Conservation (phyloP, 2,329 filamentous ascomycete genomes). For the Blumeria hordei region DNA sequence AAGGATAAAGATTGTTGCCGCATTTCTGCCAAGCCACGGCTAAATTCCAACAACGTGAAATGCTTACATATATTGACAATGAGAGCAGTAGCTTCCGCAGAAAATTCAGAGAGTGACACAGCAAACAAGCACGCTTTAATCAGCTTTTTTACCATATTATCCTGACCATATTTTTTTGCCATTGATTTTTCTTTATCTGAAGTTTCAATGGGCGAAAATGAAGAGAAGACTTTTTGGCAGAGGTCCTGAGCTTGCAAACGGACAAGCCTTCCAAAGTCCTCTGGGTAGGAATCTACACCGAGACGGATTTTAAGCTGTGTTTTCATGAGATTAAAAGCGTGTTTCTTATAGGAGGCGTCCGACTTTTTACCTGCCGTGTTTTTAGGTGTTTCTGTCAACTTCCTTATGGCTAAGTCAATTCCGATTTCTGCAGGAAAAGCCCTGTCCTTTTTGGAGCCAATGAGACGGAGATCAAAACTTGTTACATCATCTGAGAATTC, state of each 20-base stretch:
- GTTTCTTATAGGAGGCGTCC: slow-evolving; percentile 76
- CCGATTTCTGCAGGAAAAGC: slow-evolving; percentile 73
- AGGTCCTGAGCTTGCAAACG: slow-evolving; percentile 79
- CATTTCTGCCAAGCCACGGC: slow-evolving; percentile 55
- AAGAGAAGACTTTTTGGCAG: slow-evolving; percentile 41
- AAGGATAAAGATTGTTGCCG: slow-evolving; percentile 61
- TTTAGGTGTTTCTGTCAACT: slow-evolving; percentile 60
- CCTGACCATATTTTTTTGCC: slow-evolving; percentile 65
- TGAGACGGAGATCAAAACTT: slow-evolving; percentile 70
- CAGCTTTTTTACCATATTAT: slow-evolving; percentile 59
- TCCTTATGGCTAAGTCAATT: slow-evolving; percentile 69
- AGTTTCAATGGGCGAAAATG: slow-evolving; percentile 43
- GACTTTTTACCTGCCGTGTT: slow-evolving; percentile 24
- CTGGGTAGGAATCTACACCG: slow-evolving; percentile 65
- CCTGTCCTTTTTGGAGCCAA: slow-evolving; percentile 71
- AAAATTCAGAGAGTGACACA: slow-evolving; percentile 57
- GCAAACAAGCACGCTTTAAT: slow-evolving; percentile 77
- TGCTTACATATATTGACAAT: slow-evolving; percentile 67
- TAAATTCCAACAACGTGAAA: slow-evolving; percentile 75
- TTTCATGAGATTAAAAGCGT: slow-evolving; percentile 70
- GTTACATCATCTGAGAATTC: slow-evolving; percentile 68
- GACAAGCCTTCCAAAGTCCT: slow-evolving; percentile 66
- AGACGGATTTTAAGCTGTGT: slow-evolving; percentile 78
- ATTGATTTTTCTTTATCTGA: slow-evolving; percentile 66
- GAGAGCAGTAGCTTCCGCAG: slow-evolving; percentile 50